Conservation (phyloP, 1,139 yeast species). For the Taphrina communis region DNA sequence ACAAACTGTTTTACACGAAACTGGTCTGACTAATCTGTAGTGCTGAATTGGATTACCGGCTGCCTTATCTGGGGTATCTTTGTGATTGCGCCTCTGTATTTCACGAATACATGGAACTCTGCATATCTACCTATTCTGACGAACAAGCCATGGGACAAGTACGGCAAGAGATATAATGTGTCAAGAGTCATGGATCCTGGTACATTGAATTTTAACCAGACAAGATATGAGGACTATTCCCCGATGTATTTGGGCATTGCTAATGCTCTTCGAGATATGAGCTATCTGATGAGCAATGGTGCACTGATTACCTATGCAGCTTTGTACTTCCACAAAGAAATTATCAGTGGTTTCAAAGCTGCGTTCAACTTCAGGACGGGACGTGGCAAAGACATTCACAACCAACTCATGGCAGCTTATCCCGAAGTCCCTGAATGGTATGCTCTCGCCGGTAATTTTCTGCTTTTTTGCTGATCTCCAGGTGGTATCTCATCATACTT, state of each 20-base stretch:
- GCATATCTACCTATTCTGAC: conserved; percentile 50
- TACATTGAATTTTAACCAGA: conserved; percentile 55
- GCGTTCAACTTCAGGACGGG: conserved; percentile 54
- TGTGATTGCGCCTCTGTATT: conserved; percentile 55
- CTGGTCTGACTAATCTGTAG: conserved; percentile 51
- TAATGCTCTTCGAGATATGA: conserved; percentile 22
- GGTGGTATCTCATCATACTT: conserved; percentile 66
- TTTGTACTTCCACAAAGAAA: conserved; percentile 67
- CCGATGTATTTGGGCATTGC: conserved; percentile 65
- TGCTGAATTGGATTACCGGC: conserved; percentile 39
- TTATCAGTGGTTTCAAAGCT: conserved; percentile 61
- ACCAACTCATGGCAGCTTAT: conserved; percentile 65
- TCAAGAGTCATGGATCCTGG: conserved; percentile 56
- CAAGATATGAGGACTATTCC: conserved; percentile 61
- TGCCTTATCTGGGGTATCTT: conserved; percentile 6
- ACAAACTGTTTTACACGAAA: conserved; percentile 58
- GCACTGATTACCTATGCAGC: conserved; percentile 61
- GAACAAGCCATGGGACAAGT: conserved; percentile 61
- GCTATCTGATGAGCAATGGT: conserved; percentile 19
- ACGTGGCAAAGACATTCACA: conserved; percentile 62
- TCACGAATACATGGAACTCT: conserved; percentile 50
- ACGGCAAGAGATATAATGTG: conserved; percentile 56
- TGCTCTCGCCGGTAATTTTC: background rate
- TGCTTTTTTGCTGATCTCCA: conserved; percentile 46
- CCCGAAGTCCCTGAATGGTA: conserved; percentile 64